These are phyloP conservation scores for Eimeria sp. DNA, from an alignment of 169 alveolate species.

Conservation along the genomic window DNA sequence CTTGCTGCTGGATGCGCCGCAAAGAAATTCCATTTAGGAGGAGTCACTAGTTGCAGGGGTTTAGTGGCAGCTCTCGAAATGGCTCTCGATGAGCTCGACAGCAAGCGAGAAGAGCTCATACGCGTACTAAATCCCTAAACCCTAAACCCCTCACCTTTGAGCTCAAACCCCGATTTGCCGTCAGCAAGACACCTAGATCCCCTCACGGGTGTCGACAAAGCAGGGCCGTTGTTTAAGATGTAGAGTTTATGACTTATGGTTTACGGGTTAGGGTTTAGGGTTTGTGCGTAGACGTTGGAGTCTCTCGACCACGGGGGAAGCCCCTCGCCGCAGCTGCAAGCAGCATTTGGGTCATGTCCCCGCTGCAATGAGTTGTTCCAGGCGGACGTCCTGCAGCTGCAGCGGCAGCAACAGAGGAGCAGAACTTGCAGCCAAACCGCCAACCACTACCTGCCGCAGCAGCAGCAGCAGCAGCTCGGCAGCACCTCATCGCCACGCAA, in stretches of 20 bases:
- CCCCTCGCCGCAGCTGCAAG: conserved; percentile 56
- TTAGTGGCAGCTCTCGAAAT: conserved; percentile 39
- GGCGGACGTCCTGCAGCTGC: conserved; percentile 38
- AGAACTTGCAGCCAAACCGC: neutral
- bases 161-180: neutral
- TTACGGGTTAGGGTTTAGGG: neutral
- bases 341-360: conserved; percentile 74
- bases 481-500: conserved; percentile 10
- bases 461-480: conserved; percentile 61
- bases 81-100: conserved; percentile 50
- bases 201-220: neutral
- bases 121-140: conserved; percentile 24
- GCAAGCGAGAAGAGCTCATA: conserved; percentile 49
- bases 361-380: conserved; percentile 76
- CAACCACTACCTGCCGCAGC: neutral
- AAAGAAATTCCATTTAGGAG: conserved; percentile 11
- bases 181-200: neutral
- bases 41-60: conserved; percentile 64
- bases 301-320: conserved; percentile 54
- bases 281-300: conserved; percentile 38
- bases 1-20: neutral
- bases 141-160: neutral
- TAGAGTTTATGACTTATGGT: neutral
- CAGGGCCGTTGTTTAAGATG: neutral
- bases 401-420: conserved; percentile 9